Base-by-base conservation (phyloP, 805 yeast species). In the Kodamaea laetipori region DNA sequence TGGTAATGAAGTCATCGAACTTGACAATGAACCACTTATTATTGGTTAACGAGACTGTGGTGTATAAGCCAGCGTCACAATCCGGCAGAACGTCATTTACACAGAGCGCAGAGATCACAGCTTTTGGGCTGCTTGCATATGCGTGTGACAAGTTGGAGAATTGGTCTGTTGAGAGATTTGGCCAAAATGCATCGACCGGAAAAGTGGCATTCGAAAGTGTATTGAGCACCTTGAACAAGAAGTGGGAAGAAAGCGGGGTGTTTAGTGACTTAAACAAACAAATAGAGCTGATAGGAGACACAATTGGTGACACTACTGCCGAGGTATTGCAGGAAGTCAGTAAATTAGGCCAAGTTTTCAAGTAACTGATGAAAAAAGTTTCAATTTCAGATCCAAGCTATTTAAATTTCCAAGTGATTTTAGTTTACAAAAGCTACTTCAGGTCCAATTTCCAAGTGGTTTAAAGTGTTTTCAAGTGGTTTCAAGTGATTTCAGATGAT, bases 71-170 rank as follows among this genome's bases (percentile, higher is more conserved):
- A 1, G 86, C 86, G 61, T 70, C 77, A 0, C 55, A 84, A 0
- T 42, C 31, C 1, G 47, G 57, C 15, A 68, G 74, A 42, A 90
- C 98, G 0, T 51, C 69, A 8, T 90, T 90, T 60, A 63, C 68
- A 26, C 99, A 92, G 64, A 80, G 77, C 49, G 99, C 99, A 0
- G 89, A 86, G 50, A 88, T 92, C 53, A 83, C 90, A 1, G 96
- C 98, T 0, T 85, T 82, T 62, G 87, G 89, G 6, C 71, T 84
- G 2, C 76, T 89, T 65, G 66, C 73, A 43, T 75, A 79, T 46
- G 64, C 94, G 4, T 85, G 95, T 61, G 86, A 81, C 58, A 83
- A 86, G 62, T 72, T 92, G 48, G 99, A 92, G 63, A 95, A 89
- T 39, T 92, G 97, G 96, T 80, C 90, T 0, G 84, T 88, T 4